Percentiles rank a stretch among this genome's conserved stretches.
Conservation (phyloP, 495 filamentous ascomycete genomes). For the Penicillium atrosanguineum region DNA sequence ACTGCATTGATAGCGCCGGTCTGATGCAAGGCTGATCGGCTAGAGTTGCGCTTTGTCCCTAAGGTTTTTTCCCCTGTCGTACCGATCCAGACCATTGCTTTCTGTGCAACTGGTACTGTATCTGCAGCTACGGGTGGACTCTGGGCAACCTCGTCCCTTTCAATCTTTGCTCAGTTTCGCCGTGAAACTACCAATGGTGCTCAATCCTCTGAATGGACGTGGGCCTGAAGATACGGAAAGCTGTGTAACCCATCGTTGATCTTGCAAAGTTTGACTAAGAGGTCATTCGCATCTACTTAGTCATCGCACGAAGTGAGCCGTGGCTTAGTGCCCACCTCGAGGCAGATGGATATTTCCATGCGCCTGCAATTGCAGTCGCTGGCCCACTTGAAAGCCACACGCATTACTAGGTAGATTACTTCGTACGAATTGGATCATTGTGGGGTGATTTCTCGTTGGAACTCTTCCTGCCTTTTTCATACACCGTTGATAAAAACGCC, state of each 20-base stretch:
- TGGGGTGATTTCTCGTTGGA: conserved; percentile 31
- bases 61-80: neutral
- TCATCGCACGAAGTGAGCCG: too few species aligned
- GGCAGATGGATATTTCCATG: neutral
- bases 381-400: neutral
- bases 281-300: neutral
- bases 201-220: neutral
- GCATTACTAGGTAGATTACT: neutral
- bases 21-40: conserved; percentile 22
- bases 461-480: conserved; percentile 45
- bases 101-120: neutral
- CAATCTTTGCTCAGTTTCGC: neutral
- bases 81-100: neutral
- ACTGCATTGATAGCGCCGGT: conserved; percentile 18
- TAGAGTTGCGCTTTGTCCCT: conserved; percentile 2
- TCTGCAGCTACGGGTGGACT: neutral
- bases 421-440: conserved; percentile 1
- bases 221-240: neutral
- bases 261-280: neutral
- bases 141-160: too few species aligned
- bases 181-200: neutral
- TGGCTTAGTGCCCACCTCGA: too few species aligned
- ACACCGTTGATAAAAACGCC: conserved; percentile 47
- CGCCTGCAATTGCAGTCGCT: neutral
- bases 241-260: neutral